Evolutionary conservation across 169 alveolate genomes (phyloP), one percentile per base, ranked within the genome.

Genomic region (Cryptosporidium bovis): DNA sequence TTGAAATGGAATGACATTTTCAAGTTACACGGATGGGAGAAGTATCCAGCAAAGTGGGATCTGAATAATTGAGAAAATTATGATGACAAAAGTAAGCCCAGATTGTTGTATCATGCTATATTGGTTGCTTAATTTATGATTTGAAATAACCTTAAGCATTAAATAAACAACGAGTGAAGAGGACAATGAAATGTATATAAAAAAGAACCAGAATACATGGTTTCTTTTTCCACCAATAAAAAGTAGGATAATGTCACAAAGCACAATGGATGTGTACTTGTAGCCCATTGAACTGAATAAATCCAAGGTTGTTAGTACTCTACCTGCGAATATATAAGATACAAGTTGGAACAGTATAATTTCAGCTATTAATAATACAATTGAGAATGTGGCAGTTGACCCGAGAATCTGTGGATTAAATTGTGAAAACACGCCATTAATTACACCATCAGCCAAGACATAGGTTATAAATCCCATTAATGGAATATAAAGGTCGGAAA

Each of bases 361-460:
- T 31, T 77, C 87, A 7, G 87, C 40, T 27, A 60, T 60, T 46
- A 77, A 18, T 31, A 77, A 48, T 8, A 62, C 87, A 7, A 56
- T 77, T 62, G 87, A 56, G 64, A 77, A 77, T 12, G 87, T 58
- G 20, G 87, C 87, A 40, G 87, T 77, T 16, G 87, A 77, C n/a
- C 87, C 87, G 44, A 77, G 71, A 3, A 77, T 60, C 71, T 77
- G 87, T 20, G 87, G 87, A 20, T 77, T 56, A 50, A 77, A 77
- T 24, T 77, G 87, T 16, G 77, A 56, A 60, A 60, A 77, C 7
- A 62, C 71, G 2, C 87, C 87, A 77, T 77, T 56, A 34, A 77
- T 77, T 10, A 77, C 87, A 3, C 87, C 87, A 27, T 60, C 87
- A 46, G 87, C 87, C 50, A 77, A 60, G 10, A 77, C 65, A 77